Percentiles rank a stretch among this genome's conserved stretches.
Evolutionary conservation across 176 grass and related monocot species (phyloP).

Genomic region (Neostapfia colusana): DNA sequence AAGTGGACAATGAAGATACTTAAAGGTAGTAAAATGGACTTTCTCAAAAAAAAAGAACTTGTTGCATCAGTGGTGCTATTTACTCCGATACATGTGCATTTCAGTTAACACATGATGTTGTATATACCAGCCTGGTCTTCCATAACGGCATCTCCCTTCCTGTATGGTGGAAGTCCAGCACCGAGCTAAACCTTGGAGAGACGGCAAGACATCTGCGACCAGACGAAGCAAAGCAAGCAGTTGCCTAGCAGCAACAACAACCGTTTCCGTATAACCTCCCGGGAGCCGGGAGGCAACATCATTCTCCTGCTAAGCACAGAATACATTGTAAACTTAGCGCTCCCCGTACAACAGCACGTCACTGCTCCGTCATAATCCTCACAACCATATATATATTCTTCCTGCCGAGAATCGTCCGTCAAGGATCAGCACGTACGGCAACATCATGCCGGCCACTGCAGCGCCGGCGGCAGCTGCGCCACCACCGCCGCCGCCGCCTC

Average conservation of each 20-base stretch:
- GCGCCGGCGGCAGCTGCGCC: neutral
- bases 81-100: no score
- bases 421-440: neutral
- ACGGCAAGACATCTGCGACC: conserved; percentile 36
- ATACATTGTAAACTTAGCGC: neutral
- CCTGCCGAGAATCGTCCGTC: neutral
- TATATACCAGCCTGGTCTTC: no score
- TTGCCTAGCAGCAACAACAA: conserved; percentile 11
- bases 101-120: no score
- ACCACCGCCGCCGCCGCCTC: neutral
- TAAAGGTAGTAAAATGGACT: no score
- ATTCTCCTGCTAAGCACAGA: neutral
- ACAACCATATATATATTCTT: neutral
- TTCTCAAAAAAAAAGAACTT: neutral
- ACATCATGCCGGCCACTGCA: conserved; percentile 16
- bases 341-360: neutral
- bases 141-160: no score
- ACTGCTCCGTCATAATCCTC: neutral
- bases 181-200: neutral
- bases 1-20: no score
- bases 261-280: neutral
- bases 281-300: conserved; percentile 26
- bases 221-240: conserved; percentile 40
- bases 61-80: no score
- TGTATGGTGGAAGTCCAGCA: neutral